Evolutionary conservation across 2,329 filamentous ascomycete species (phyloP).

Genomic region (Paecilomyces fulvus): DNA sequence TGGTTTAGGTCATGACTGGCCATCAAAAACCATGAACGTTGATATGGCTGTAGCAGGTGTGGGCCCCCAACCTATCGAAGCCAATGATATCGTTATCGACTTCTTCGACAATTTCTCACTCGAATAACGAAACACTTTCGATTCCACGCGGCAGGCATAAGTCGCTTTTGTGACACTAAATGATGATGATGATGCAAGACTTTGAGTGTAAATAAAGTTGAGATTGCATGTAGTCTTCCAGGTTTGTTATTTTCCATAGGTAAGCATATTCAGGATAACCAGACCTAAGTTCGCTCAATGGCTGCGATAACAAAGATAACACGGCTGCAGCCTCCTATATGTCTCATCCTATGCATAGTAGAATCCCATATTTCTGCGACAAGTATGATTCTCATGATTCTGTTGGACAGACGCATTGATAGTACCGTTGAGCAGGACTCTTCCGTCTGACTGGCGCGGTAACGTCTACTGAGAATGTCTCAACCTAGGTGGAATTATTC

Average conservation of each 20-base stretch:
- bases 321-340: not conserved
- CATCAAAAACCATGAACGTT: constrained; percentile 39
- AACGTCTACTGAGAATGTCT: not conserved
- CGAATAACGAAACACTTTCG: not conserved
- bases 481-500: not conserved
- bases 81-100: constrained; percentile 36
- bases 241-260: not conserved
- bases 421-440: not conserved
- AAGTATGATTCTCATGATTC: not conserved
- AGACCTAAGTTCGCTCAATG: not conserved
- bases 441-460: not conserved
- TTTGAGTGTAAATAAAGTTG: not conserved
- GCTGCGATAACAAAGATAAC: not conserved
- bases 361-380: not conserved
- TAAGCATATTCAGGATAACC: not conserved
- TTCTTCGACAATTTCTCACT: constrained; percentile 35
- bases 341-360: not conserved
- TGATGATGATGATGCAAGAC: not conserved
- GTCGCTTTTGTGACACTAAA: not conserved
- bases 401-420: not conserved
- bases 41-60: constrained; percentile 35
- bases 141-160: not conserved
- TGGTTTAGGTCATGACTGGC: constrained; percentile 36
- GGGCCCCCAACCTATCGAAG: constrained; percentile 36
- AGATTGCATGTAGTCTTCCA: not conserved